A percentile compares a stretch with the other conserved stretches of the same genome.
Conservation (phyloP, 768 basidiomycete genomes). For the Auriscalpium vulgare region DNA sequence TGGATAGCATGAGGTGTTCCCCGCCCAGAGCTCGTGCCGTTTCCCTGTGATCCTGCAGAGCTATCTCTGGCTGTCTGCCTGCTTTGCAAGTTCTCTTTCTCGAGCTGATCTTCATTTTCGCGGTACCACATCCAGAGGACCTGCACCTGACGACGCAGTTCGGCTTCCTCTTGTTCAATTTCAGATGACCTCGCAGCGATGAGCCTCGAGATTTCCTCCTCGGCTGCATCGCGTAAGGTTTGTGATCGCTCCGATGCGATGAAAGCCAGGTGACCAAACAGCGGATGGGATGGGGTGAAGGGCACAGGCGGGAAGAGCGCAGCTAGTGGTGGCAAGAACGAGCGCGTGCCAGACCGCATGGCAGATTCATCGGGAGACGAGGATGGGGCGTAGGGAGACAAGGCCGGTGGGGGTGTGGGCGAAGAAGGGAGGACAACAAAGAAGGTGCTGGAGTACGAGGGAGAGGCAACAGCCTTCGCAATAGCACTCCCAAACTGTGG, state of each 20-base stretch:
- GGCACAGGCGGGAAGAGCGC: conserved; percentile 69
- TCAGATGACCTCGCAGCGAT: conserved; percentile 47
- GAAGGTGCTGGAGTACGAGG: conserved; percentile 29
- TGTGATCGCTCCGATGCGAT: conserved; percentile 50
- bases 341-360: conserved; percentile 7
- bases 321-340: conserved; percentile 41
- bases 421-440: conserved; percentile 20
- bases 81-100: conserved; percentile 21
- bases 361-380: conserved; percentile 2
- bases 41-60: neutral
- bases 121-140: conserved; percentile 54
- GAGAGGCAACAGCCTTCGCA: conserved; percentile 17
- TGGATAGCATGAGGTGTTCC: conserved; percentile 33
- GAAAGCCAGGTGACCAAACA: conserved; percentile 56
- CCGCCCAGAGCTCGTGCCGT: neutral
- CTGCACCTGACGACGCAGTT: conserved; percentile 51
- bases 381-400: conserved; percentile 3
- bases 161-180: conserved; percentile 46
- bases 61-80: neutral
- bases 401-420: conserved; percentile 1
- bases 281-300: conserved; percentile 67
- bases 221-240: conserved; percentile 44
- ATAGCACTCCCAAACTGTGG: conserved; percentile 19
- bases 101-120: conserved; percentile 36
- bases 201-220: conserved; percentile 47